Percentiles rank a stretch among this genome's conserved stretches.
Conservation (phyloP, 208 protist species). For the Leishmania gerbilli region DNA sequence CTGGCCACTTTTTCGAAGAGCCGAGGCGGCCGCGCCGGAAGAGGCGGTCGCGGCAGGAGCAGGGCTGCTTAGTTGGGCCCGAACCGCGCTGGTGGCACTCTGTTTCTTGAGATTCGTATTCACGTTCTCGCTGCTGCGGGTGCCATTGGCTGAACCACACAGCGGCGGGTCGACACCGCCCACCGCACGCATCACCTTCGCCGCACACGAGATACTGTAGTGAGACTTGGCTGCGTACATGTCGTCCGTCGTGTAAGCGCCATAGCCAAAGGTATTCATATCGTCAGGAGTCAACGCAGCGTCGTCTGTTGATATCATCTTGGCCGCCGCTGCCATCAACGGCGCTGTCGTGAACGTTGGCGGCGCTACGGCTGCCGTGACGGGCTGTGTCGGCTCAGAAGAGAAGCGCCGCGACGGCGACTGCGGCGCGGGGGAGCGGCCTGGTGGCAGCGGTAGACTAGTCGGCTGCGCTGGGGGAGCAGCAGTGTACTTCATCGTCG, state of each 20-base stretch:
- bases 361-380: constrained; percentile 2
- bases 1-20: not conserved
- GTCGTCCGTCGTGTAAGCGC: not conserved
- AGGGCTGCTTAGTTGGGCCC: not conserved
- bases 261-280: constrained; percentile 11
- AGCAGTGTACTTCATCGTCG: constrained; percentile 4
- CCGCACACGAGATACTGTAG: constrained; percentile 2
- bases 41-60: not conserved
- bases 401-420: constrained; percentile 1
- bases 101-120: not conserved
- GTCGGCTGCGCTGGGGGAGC: constrained; percentile 4
- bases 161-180: not conserved
- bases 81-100: not conserved
- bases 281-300: not conserved
- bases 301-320: not conserved
- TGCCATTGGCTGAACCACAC: not conserved
- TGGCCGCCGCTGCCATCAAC: constrained; percentile 6
- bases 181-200: not conserved
- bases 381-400: not conserved
- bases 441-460: constrained; percentile 11
- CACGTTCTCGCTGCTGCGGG: constrained; percentile 6
- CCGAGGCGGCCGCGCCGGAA: not conserved
- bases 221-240: not conserved
- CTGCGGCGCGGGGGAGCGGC: not conserved
- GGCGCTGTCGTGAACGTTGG: constrained; percentile 6